Percentiles rank a stretch among this genome's conserved stretches.
Evolutionary conservation across 2,329 filamentous ascomycete genomes (phyloP).

Genomic region (Leptographium wingfieldii): DNA sequence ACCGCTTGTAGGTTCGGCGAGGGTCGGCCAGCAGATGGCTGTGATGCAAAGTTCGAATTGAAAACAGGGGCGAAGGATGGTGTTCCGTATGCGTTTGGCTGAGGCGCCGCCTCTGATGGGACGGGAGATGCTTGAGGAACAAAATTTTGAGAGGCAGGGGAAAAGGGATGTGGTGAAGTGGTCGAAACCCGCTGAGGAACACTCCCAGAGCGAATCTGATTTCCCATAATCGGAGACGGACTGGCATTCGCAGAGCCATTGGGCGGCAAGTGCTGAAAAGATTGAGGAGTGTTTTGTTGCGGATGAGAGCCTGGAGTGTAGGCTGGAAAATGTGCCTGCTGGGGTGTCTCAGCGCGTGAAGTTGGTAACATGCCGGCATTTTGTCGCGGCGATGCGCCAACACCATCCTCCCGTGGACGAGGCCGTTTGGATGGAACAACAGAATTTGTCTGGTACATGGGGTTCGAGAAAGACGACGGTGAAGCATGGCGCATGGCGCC

Average conservation of each 20-base stretch:
- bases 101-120: slow-evolving; percentile 65
- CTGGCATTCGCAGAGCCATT: slow-evolving; percentile 74
- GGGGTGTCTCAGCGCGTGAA: slow-evolving; percentile 86
- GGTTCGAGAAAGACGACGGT: slow-evolving; percentile 62
- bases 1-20: slow-evolving; percentile 40
- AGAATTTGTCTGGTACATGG: slow-evolving; percentile 70
- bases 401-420: slow-evolving; percentile 68
- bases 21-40: slow-evolving; percentile 42
- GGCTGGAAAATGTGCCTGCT: slow-evolving; percentile 59
- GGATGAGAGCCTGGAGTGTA: slow-evolving; percentile 55
- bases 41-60: slow-evolving; percentile 45
- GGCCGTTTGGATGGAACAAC: slow-evolving; percentile 85
- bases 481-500: slow-evolving; percentile 74
- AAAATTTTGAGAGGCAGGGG: slow-evolving; percentile 61
- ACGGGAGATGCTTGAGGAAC: slow-evolving; percentile 61
- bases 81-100: slow-evolving; percentile 58
- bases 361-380: slow-evolving; percentile 61
- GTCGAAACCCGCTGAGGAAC: slow-evolving; percentile 76
- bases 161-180: slow-evolving; percentile 84
- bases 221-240: slow-evolving; percentile 84
- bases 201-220: slow-evolving; percentile 58
- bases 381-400: slow-evolving; percentile 69
- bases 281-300: slow-evolving; percentile 49
- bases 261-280: slow-evolving; percentile 72
- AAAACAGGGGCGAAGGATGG: slow-evolving; percentile 45